phyloP scores from a whole-genome alignment of 2,329 filamentous ascomycete genomes.

The Didymella exigua region DNA sequence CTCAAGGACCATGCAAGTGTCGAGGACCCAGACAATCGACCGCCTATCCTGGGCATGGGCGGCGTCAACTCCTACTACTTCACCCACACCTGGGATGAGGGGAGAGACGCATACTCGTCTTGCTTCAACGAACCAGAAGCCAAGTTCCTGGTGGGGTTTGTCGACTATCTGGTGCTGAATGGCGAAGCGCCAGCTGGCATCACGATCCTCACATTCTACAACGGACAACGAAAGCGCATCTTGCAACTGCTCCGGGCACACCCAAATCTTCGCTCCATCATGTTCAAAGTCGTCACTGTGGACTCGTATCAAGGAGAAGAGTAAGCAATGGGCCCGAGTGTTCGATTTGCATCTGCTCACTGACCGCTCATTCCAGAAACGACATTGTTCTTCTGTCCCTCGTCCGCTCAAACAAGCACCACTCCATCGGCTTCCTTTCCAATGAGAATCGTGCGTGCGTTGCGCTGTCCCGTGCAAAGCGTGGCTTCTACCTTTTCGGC shows the following conservation, averaged over 20 bases:
- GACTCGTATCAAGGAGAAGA: conserved; percentile 79
- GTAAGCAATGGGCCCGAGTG: too few relatives aligned
- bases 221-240: conserved; percentile 75
- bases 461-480: conserved; percentile 71
- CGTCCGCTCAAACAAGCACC: conserved; percentile 68
- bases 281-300: conserved; percentile 73
- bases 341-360: too few relatives aligned
- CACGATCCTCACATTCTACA: conserved; percentile 86
- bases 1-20: conserved; percentile 66
- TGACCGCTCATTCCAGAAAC: conserved; percentile 55
- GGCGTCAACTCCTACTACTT: conserved; percentile 66
- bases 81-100: conserved; percentile 69
- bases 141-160: conserved; percentile 74
- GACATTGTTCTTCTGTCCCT: conserved; percentile 81
- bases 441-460: conserved; percentile 68
- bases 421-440: conserved; percentile 73
- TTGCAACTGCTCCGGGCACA: conserved; percentile 55
- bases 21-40: conserved; percentile 50
- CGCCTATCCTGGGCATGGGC: conserved; percentile 67
- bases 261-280: conserved; percentile 47
- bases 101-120: conserved; percentile 66
- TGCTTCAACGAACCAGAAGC: conserved; percentile 75
- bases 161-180: conserved; percentile 73
- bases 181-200: conserved; percentile 66
- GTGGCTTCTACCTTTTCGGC: conserved; percentile 85